Evolutionary conservation across 2,329 filamentous ascomycete species (phyloP).

Genomic region (Tolypocladium ophioglossoides): DNA sequence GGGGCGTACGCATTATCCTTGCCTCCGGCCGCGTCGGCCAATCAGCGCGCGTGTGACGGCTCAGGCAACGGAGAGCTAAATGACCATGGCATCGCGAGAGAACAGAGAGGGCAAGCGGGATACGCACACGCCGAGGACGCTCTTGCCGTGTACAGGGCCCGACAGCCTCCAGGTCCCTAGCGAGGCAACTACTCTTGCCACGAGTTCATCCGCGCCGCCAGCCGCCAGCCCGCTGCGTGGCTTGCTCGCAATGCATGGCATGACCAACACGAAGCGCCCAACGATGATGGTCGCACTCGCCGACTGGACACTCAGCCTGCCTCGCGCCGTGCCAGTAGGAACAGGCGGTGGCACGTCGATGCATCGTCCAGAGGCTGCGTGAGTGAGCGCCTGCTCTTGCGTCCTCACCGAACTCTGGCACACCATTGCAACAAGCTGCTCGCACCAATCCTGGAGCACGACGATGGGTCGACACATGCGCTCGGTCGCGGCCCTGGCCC

Average conservation of each 20-base stretch:
- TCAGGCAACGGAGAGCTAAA: neutral
- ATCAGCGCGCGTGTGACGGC: neutral
- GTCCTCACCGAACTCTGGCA: neutral
- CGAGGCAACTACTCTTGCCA: no score
- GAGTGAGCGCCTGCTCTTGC: neutral
- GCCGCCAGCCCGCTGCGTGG: neutral
- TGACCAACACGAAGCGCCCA: neutral
- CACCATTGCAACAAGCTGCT: neutral
- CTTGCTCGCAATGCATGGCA: neutral
- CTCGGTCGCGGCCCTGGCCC: neutral
- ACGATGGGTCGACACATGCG: neutral
- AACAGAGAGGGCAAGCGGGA: neutral
- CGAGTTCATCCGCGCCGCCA: neutral
- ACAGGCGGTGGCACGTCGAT: neutral
- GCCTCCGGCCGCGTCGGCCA: neutral
- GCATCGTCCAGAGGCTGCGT: neutral
- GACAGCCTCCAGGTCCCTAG: neutral
- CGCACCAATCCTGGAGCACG: neutral
- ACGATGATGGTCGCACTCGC: neutral
- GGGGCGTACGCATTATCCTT: conserved; percentile 6
- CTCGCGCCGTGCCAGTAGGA: neutral
- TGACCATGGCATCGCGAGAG: neutral
- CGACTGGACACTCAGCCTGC: neutral
- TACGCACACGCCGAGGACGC: neutral
- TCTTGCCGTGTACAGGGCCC: neutral